A percentile compares a stretch with the other conserved stretches of the same genome.
phyloP scores from a whole-genome alignment of 768 basidiomycete species.

The Leccinum fibrillosum region DNA sequence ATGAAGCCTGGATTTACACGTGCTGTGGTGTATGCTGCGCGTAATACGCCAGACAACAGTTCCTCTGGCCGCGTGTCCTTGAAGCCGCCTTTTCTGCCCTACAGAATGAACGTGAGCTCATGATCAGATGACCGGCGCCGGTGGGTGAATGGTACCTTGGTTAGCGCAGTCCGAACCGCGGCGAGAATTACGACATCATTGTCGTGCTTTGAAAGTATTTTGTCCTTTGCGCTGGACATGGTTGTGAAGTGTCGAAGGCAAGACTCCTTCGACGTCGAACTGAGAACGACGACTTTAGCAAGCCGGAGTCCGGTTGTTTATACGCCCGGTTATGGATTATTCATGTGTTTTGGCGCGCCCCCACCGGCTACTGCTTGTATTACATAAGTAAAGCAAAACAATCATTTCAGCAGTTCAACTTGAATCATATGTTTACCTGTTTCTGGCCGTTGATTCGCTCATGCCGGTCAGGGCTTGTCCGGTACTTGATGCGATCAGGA shows the following conservation, averaged over 20 bases:
- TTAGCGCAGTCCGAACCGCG: slow-evolving; percentile 88
- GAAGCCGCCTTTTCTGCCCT: slow-evolving; percentile 87
- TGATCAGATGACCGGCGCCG: not conserved
- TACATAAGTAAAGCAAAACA: not conserved
- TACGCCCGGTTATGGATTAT: slow-evolving; percentile 13
- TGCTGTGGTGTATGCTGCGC: slow-evolving; percentile 64
- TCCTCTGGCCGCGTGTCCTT: slow-evolving; percentile 87
- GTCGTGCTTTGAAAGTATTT: slow-evolving; percentile 66
- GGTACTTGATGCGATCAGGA: not conserved
- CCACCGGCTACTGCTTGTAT: not conserved
- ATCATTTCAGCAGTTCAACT: not conserved
- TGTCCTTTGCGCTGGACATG: slow-evolving; percentile 45
- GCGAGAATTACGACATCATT: slow-evolving; percentile 89
- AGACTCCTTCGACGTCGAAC: not conserved
- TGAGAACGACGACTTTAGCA: not conserved
- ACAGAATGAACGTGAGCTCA: slow-evolving; percentile 7
- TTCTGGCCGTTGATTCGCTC: not conserved
- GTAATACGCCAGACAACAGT: slow-evolving; percentile 72
- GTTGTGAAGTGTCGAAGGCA: slow-evolving; percentile 1
- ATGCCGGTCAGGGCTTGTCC: not conserved
- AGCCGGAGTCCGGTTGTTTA: slow-evolving; percentile 6
- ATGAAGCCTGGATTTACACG: slow-evolving; percentile 78
- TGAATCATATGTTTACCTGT: not conserved
- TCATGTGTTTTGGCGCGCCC: slow-evolving; percentile 23
- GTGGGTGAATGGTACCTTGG: slow-evolving; percentile 55